A percentile compares a stretch with the other conserved stretches of the same genome.
Conservation (phyloP, 2,329 filamentous ascomycete genomes). For the Neoarthrinium moseri region DNA sequence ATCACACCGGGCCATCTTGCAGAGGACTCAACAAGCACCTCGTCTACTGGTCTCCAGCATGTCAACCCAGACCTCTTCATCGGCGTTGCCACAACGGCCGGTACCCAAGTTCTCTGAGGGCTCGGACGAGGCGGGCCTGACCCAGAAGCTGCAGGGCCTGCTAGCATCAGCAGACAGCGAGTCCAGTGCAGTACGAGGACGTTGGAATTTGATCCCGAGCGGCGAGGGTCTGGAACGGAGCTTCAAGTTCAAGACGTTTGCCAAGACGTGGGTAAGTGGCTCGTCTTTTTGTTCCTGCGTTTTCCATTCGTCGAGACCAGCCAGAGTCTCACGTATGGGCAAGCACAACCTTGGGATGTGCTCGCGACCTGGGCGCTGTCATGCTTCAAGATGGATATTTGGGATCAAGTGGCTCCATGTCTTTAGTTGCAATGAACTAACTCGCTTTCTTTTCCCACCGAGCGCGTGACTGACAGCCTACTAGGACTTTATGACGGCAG, state of each 20-base stretch:
- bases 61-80: too few species aligned
- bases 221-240: constrained; percentile 57
- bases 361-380: too few species aligned
- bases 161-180: constrained; percentile 26
- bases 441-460: too few species aligned
- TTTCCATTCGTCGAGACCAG: too few species aligned
- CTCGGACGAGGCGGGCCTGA: constrained; percentile 38
- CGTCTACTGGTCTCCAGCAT: too few species aligned
- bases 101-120: constrained; percentile 40
- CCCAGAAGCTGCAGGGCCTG: constrained; percentile 33
- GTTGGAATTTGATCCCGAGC: constrained; percentile 50
- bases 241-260: constrained; percentile 65
- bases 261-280: constrained; percentile 61
- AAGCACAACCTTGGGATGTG: too few species aligned
- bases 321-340: too few species aligned
- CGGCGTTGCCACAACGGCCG: not conserved
- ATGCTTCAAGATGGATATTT: too few species aligned
- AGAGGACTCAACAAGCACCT: too few species aligned
- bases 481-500: constrained; percentile 73
- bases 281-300: not conserved
- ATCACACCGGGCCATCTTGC: too few species aligned
- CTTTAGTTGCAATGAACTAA: too few species aligned
- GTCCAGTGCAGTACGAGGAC: constrained; percentile 28
- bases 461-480: constrained; percentile 8
- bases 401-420: too few species aligned